A percentile compares a stretch with the other conserved stretches of the same genome.
phyloP scores from a whole-genome alignment of 768 basidiomycete species.

The Pleurotus eryngii region DNA sequence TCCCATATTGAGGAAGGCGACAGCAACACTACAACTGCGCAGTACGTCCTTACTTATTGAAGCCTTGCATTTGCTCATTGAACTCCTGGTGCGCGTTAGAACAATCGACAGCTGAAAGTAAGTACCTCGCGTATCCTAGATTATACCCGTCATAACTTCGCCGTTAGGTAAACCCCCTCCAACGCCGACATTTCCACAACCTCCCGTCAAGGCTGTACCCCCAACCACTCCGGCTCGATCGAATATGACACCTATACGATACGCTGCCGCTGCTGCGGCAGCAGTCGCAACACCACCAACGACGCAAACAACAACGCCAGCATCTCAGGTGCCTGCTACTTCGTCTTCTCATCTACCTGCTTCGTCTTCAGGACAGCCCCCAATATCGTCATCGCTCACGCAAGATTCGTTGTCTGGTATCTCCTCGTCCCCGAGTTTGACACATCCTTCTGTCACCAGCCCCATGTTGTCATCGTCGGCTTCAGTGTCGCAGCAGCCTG shows the following conservation, averaged over 20 bases:
- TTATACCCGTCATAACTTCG: constrained; percentile 9
- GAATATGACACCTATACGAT: constrained; percentile 70
- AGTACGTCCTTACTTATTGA: constrained; percentile 46
- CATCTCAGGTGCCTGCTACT: constrained; percentile 27
- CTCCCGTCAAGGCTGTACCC: constrained; percentile 78
- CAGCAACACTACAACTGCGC: constrained; percentile 57
- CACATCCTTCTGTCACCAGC: constrained; percentile 81
- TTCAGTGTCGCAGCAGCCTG: constrained; percentile 59
- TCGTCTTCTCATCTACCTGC: constrained; percentile 32
- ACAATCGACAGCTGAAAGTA: constrained; percentile 63
- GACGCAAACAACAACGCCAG: constrained; percentile 20
- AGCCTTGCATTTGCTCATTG: constrained; percentile 10
- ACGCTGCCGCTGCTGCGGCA: constrained; percentile 87
- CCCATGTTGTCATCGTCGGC: constrained; percentile 79
- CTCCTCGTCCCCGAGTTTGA: constrained; percentile 76
- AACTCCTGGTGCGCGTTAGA: constrained; percentile 39
- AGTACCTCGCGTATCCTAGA: constrained; percentile 13
- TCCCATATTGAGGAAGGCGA: constrained; percentile 77
- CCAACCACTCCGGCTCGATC: constrained; percentile 49
- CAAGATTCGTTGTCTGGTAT: constrained; percentile 41
- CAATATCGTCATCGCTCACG: constrained; percentile 27
- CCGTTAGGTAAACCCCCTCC: constrained; percentile 65
- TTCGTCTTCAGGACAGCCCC: constrained; percentile 37
- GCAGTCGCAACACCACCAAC: constrained; percentile 34
- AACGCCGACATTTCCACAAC: constrained; percentile 76